These are phyloP conservation scores for Fusarium sp. DNA, from an alignment of 2,329 filamentous ascomycete genomes.

Conservation along the genomic window DNA sequence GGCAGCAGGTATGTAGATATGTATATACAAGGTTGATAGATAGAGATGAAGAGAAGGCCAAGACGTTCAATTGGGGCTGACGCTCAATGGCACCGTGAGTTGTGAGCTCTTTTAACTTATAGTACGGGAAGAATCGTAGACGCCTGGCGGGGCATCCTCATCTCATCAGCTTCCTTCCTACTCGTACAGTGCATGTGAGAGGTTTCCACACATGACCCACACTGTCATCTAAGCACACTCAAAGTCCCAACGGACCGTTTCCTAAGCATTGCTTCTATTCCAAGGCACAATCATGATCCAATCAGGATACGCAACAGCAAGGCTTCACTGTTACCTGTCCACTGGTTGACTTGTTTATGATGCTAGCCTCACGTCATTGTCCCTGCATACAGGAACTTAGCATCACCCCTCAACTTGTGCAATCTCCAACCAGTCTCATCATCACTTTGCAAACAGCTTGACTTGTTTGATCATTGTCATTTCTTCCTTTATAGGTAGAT, in stretches of 20 bases:
- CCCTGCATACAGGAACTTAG: neutral
- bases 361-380: conserved; percentile 25
- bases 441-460: conserved; percentile 10
- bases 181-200: conserved; percentile 34
- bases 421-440: neutral
- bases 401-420: neutral
- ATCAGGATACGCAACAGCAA: conserved; percentile 1
- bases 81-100: conserved; percentile 3
- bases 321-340: neutral
- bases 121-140: conserved; percentile 40
- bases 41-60: neutral
- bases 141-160: conserved; percentile 37
- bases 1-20: neutral
- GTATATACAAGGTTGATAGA: neutral
- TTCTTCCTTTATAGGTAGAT: conserved; percentile 30
- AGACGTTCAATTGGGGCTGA: neutral
- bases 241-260: neutral
- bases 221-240: conserved; percentile 27
- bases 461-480: conserved; percentile 17
- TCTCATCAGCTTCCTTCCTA: conserved; percentile 15
- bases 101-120: conserved; percentile 30
- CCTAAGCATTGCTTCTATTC: neutral
- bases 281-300: conserved; percentile 7
- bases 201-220: neutral
- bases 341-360: conserved; percentile 14